Percentiles rank a stretch among this genome's conserved stretches.
Conservation (phyloP, 2,329 filamentous ascomycete species). For the Venturia aucupariae region DNA sequence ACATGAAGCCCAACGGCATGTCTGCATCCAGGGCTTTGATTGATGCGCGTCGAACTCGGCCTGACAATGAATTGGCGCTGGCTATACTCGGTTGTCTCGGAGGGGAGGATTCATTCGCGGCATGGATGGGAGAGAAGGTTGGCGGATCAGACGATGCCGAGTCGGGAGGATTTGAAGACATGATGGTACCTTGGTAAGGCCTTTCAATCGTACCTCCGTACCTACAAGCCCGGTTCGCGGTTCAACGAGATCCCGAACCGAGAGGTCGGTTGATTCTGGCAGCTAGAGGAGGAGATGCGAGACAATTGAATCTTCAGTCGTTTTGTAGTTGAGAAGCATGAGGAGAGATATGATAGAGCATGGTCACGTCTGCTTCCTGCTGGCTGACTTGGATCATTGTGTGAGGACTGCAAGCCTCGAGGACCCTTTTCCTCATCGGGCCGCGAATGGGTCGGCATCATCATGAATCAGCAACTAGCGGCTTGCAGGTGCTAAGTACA, state of each 20-base stretch:
- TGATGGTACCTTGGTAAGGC: no score
- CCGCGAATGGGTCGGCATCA: neutral
- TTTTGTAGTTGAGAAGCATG: neutral
- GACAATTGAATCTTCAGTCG: neutral
- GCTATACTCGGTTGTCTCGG: neutral
- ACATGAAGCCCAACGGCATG: constrained; percentile 34
- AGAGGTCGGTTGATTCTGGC: neutral
- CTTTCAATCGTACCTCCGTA: no score
- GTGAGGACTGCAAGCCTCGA: neutral
- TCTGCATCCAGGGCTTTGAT: constrained; percentile 30
- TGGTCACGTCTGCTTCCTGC: neutral
- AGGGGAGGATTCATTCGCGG: neutral
- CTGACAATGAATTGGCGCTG: neutral
- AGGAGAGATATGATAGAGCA: no score
- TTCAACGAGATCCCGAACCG: neutral
- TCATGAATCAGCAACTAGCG: neutral
- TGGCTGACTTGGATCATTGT: neutral
- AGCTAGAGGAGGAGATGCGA: neutral
- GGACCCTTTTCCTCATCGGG: neutral
- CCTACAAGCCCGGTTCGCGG: neutral
- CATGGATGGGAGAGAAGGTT: neutral
- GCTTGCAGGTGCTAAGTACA: no score
- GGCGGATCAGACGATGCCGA: neutral
- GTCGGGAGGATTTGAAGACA: neutral
- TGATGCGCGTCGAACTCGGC: constrained; percentile 25